Evolutionary conservation across 768 basidiomycete genomes (phyloP), one percentile per base, ranked within the genome.

Genomic region (Pleurotus tuoliensis): DNA sequence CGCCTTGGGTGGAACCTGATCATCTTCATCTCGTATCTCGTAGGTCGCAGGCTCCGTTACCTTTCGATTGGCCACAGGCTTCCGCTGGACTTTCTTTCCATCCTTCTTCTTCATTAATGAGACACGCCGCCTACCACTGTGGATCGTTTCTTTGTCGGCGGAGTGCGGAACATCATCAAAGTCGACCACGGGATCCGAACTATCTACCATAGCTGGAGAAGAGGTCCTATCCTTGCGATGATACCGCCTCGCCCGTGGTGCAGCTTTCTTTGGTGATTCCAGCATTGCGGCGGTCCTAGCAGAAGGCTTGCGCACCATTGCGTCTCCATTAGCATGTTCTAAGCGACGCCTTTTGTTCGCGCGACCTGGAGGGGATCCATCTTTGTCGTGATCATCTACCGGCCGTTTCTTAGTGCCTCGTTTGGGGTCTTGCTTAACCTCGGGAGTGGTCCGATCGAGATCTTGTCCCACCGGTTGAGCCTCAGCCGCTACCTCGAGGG

Each of bases 221-320:
- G 74, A 68, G 22, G 62, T 61, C 37, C 70, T 69, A 15, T 62
- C 67, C 60, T 71, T 72, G 59, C 67, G 72, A 2, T 65, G 65
- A 57, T 67, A 69, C 58, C 39, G 34, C 39, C 38, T 53, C 5
- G 39, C 51, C 11, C 11, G 22, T 6, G 16, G 18, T 8, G 22
- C 51, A 6, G 51, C 37, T 22, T 53, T 53, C 22, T 53, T 53
- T 15, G 51, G 51, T 8, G 39, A 39, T 25, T 53, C 24, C 39
- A 53, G 41, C 20, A 53, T 12, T 30, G 51, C 51, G 24, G 51
- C 51, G 20, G 51, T 53, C 39, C 51, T 39, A 24, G 39, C 22
- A 34, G 51, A 53, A 12, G 18, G 51, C 39, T 39, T 53, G 39
- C 51, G 51, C 9, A 25, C 18, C 9, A 39, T 37, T 13, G 37